Evolutionary conservation across 768 basidiomycete species (phyloP), one percentile per base, ranked within the genome.

Genomic region (Tulasnella sp.): DNA sequence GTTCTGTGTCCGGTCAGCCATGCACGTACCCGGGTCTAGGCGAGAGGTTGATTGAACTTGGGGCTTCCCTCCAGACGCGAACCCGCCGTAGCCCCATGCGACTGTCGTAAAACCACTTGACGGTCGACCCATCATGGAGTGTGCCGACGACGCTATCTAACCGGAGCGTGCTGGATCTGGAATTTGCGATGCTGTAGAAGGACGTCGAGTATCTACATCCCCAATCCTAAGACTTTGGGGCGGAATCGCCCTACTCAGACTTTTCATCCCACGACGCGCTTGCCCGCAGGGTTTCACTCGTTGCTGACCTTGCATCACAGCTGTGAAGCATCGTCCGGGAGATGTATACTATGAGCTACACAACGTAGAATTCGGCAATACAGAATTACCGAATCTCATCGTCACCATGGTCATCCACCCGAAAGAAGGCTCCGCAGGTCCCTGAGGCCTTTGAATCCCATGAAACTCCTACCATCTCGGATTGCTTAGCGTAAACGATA

Each of bases 181-280:
- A 16, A 69, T 28, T 28, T 69, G 64, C 28, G n/a, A 9, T 69
- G 64, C 14, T 28, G 31, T 28, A 1, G 34, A 31, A 14, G 11
- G 18, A 28, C 22, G 31, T n/a, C 7, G n/a, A 64, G 14, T 28
- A 6, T 60, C 3, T 24, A 3, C 20, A 64, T 24, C 60, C 12
- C n/a, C 20, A 64, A 3, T 24, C n/a, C 60, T 18, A 28, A 22
- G 58, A 46, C 28, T 60, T 37, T 37, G 20, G n/a, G n/a, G 31
- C 64, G 64, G 64, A 60, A 69, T 69, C 64, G 64, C 64, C 64
- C 64, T 69, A 69, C 64, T 69, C 64, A 16, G 64, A 11, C 64
- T 37, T 37, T 9, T 31, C 14, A 37, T 37, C 31, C 34, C 28
- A 28, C 28, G 34, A 34, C 6, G 37, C 16, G 48, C 48, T 22